A percentile compares a stretch with the other conserved stretches of the same genome.
These are phyloP conservation scores for Backusella morwellensis DNA, from an alignment of 192 early-diverging fungal species.

Conservation along the genomic window DNA sequence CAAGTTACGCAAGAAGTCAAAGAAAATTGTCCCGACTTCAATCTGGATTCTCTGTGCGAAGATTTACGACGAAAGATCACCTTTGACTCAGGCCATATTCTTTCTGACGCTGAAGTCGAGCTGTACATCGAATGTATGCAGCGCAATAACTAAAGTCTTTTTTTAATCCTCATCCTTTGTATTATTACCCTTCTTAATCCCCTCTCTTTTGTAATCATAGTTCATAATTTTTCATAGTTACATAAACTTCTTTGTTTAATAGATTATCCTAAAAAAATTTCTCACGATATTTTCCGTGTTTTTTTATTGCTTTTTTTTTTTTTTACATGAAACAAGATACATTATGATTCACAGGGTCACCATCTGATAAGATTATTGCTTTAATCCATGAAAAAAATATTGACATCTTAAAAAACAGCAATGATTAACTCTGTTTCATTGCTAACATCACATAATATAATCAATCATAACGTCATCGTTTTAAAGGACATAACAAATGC, in stretches of 20 bases:
- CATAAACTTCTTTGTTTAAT: constrained; percentile 6
- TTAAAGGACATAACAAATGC: neutral
- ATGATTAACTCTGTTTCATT: neutral
- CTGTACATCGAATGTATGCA: constrained; percentile 10
- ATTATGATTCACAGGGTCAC: neutral
- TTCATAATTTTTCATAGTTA: neutral
- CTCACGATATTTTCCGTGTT: neutral
- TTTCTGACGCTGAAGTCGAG: constrained; percentile 8
- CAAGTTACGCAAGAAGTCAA: constrained; percentile 8
- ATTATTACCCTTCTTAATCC: constrained; percentile 1
- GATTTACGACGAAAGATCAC: constrained; percentile 6
- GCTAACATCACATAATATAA: neutral
- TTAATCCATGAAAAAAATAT: neutral
- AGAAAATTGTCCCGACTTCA: neutral
- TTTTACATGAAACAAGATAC: neutral
- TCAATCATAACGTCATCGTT: neutral
- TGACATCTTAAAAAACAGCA: neutral
- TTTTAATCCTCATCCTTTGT: neutral
- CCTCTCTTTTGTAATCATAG: constrained; percentile 4
- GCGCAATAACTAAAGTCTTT: neutral
- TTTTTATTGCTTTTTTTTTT: neutral
- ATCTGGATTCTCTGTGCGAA: neutral
- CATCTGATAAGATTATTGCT: constrained; percentile 5
- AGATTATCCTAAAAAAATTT: neutral
- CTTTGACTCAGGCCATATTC: neutral